phyloP scores from a whole-genome alignment of 2,329 filamentous ascomycete genomes.

The Xenoacremonium recifei region DNA sequence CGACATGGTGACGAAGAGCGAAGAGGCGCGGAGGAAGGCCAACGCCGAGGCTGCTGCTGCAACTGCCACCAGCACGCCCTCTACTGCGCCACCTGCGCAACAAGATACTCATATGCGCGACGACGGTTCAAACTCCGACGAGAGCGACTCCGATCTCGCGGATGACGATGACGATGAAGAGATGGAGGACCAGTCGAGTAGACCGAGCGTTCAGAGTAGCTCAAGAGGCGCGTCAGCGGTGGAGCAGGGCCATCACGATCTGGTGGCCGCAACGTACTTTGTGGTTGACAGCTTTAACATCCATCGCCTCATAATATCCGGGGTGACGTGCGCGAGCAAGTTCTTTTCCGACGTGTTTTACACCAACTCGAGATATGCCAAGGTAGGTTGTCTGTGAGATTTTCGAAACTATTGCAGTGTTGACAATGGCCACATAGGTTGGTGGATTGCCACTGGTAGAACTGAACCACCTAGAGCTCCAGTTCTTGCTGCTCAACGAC shows the following conservation, averaged over 20 bases:
- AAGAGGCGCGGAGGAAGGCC: constrained; percentile 44
- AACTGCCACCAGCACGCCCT: constrained; percentile 10
- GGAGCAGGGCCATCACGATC: constrained; percentile 19
- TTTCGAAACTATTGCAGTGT: too few species aligned
- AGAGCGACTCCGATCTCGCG: constrained; percentile 50
- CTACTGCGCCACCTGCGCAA: too few species aligned
- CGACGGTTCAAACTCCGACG: constrained; percentile 32
- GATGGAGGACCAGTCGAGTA: constrained; percentile 30
- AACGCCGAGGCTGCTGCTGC: constrained; percentile 10
- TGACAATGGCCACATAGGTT: constrained; percentile 58
- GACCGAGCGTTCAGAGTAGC: constrained; percentile 20
- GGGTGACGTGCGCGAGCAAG: constrained; percentile 97
- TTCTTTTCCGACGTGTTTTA: constrained; percentile 99
- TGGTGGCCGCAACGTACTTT: constrained; percentile 60
- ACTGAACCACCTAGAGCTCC: constrained; percentile 92
- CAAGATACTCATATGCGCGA: constrained; percentile 32
- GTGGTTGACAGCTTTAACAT: constrained; percentile 99
- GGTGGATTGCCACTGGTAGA: constrained; percentile 89
- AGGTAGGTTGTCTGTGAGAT: too few species aligned
- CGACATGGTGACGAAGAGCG: constrained; percentile 69
- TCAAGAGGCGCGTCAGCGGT: constrained; percentile 17
- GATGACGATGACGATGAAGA: constrained; percentile 42
- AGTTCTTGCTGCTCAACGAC: constrained; percentile 94
- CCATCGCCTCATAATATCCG: constrained; percentile 91
- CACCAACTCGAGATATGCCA: constrained; percentile 97